Conservation (phyloP, 306 rosid species). For the Purshia tridentata region DNA sequence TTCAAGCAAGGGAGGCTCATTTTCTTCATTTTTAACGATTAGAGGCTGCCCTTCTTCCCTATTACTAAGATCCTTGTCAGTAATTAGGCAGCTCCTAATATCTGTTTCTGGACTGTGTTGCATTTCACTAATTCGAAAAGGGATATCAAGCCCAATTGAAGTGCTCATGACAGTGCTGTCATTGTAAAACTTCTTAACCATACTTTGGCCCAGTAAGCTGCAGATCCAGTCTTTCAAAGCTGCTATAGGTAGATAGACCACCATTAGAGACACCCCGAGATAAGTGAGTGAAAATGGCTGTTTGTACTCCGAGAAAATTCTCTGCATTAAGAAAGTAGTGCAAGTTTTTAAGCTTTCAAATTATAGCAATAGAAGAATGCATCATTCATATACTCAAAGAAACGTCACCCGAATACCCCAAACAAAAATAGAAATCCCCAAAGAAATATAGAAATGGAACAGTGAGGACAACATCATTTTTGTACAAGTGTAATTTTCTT, state of each 20-base stretch:
- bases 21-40: conserved; percentile 29
- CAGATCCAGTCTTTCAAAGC: conserved; percentile 48
- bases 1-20: conserved; percentile 35
- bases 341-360: background rate
- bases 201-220: conserved; percentile 25
- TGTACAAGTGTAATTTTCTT: background rate
- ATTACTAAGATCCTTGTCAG: conserved; percentile 41
- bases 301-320: conserved; percentile 59
- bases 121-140: conserved; percentile 34
- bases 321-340: conserved; percentile 46
- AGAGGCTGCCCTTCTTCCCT: conserved; percentile 54
- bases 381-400: background rate
- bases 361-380: background rate
- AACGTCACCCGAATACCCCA: too few relatives aligned
- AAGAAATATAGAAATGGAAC: background rate
- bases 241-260: conserved; percentile 54
- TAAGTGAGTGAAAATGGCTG: conserved; percentile 75
- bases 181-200: conserved; percentile 23
- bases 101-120: conserved; percentile 23
- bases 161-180: conserved; percentile 8
- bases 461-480: background rate
- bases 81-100: conserved; percentile 30
- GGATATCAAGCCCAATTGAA: conserved; percentile 30
- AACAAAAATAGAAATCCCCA: background rate
- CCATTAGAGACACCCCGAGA: conserved; percentile 65